Evolutionary conservation across 2,329 filamentous ascomycete species (phyloP).

Genomic region (Alternaria conjuncta): DNA sequence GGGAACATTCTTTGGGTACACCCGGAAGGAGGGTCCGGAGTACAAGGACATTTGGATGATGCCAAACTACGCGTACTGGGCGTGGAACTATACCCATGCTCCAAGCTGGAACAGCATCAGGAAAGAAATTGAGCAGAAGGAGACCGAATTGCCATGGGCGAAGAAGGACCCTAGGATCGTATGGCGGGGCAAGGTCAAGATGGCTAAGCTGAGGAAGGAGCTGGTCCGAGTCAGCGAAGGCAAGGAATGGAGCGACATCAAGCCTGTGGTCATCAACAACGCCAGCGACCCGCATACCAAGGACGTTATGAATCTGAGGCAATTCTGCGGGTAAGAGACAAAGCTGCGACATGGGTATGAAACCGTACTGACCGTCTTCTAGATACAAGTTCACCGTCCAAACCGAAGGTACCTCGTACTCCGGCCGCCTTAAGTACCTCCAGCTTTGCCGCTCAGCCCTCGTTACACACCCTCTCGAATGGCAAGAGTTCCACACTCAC

Average conservation of each 20-base stretch:
- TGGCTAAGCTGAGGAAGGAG: constrained; percentile 38
- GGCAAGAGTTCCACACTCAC: constrained; percentile 46
- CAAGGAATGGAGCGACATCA: constrained; percentile 42
- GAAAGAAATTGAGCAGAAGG: constrained; percentile 32
- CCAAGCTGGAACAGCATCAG: constrained; percentile 45
- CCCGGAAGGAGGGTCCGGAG: constrained; percentile 33
- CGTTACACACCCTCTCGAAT: constrained; percentile 41
- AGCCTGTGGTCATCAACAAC: constrained; percentile 44
- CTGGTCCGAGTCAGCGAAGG: constrained; percentile 37
- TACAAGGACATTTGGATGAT: constrained; percentile 45
- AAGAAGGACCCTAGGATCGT: constrained; percentile 41
- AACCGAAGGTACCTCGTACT: constrained; percentile 62
- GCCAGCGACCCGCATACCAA: constrained; percentile 36
- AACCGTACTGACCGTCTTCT: constrained; percentile 3
- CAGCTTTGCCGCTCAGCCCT: constrained; percentile 55
- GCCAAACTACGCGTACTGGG: constrained; percentile 46
- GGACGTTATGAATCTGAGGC: constrained; percentile 42
- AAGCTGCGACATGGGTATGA: neutral
- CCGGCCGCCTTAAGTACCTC: constrained; percentile 61
- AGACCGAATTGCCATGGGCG: constrained; percentile 31
- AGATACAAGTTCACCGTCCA: constrained; percentile 62
- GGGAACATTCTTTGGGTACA: constrained; percentile 40
- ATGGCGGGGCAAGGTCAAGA: constrained; percentile 44
- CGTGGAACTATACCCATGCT: constrained; percentile 45
- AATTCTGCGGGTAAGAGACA: constrained; percentile 39